Evolutionary conservation across 768 basidiomycete species (phyloP), one percentile per base, ranked within the genome.

Genomic region (Macrolepiota albuminosa): DNA sequence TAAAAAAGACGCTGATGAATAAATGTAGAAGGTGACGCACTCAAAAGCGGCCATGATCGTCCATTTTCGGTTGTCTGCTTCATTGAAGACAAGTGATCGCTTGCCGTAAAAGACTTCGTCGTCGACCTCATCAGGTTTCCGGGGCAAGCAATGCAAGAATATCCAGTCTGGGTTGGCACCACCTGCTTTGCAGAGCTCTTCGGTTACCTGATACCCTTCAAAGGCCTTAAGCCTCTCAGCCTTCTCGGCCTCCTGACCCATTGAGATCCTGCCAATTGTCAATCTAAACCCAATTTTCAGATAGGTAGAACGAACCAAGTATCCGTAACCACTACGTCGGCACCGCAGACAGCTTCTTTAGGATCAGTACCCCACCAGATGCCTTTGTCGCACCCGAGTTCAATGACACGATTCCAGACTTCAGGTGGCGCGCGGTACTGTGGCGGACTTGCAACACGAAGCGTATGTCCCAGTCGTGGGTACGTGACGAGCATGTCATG

Each of bases 171-270:
- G 83, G 36, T 91, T 87, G 11, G 95, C 94, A 13, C 88, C 91
- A 8, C 91, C 91, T 60, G 85, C 82, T 18, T 76, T 75, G 72
- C 94, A 95, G 34, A 98, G 81, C 36, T 83, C 75, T 71, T 98
- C 94, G 2, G 96, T 98, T 52, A 99, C 86, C 69, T 98, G 97
- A 73, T 92, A 99, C 2, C 97, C 95, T 18, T 83, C 63, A 75
- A 99, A 99, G 60, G 93, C 96, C 53, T 83, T 76, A 46, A 96
- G 71, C 16, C 96, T 86, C 65, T 93, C 86, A 36, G 78, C 91
- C 63, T 95, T 93, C 72, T 98, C 95, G 1, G 87, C 89, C 73
- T 98, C 97, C 73, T 97, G 94, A 18, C 97, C 97, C 97, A 99
- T 98, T 2, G 96, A 98, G 63, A 98, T 94, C 95, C 93, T 95